Evolutionary conservation across 441 rosid genomes (phyloP).

Genomic region (Populus hybrid): DNA sequence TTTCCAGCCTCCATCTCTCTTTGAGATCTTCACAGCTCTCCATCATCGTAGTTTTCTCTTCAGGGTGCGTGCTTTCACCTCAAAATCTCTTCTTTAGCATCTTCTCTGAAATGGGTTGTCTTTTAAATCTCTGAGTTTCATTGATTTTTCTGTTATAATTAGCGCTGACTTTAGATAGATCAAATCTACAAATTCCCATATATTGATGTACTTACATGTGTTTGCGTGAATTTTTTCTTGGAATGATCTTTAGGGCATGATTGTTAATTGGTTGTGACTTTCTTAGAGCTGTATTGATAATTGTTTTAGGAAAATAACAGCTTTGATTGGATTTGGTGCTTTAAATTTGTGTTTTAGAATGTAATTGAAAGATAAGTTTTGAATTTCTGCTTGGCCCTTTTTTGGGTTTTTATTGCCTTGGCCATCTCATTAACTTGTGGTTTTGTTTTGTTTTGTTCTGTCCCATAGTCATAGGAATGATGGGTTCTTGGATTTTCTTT

Average conservation of each 20-base stretch:
- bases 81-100: not conserved
- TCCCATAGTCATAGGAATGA: too few species aligned
- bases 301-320: not conserved
- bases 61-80: conserved; percentile 14
- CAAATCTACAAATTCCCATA: not conserved
- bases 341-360: not conserved
- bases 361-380: not conserved
- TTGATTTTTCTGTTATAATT: not conserved
- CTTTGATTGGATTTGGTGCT: not conserved
- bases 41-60: not conserved
- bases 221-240: not conserved
- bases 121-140: not conserved
- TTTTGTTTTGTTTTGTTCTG: not conserved
- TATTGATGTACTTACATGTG: not conserved
- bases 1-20: not conserved
- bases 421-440: not conserved
- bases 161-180: not conserved
- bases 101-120: not conserved
- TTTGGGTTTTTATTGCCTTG: not conserved
- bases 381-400: not conserved
- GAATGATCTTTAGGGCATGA: not conserved
- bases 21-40: not conserved
- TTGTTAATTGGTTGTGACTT: not conserved
- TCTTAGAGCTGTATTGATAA: not conserved
- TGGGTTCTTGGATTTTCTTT: not conserved